phyloP scores from a whole-genome alignment of 306 rosid species.

The Oemleria cerasiformis region DNA sequence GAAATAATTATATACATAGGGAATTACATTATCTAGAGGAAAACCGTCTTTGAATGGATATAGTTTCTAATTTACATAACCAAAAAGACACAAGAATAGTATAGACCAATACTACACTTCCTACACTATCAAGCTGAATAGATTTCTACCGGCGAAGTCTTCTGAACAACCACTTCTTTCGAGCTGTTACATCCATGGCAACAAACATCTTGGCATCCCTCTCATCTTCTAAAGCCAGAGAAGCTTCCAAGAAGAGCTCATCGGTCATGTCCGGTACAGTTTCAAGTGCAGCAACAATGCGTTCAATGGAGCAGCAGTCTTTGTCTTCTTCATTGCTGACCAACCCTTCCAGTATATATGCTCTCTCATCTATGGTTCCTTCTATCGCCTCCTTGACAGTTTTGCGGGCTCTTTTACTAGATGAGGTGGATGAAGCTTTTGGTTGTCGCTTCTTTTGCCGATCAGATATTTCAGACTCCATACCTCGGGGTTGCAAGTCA shows the following conservation, averaged over 20 bases:
- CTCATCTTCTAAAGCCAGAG: constrained; percentile 50
- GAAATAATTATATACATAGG: neutral
- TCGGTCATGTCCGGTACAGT: constrained; percentile 49
- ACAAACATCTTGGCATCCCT: constrained; percentile 51
- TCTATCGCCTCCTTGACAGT: constrained; percentile 19
- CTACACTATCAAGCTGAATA: neutral
- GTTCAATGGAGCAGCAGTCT: constrained; percentile 42
- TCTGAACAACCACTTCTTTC: constrained; percentile 47
- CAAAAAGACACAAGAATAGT: neutral
- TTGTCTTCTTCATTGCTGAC: constrained; percentile 16
- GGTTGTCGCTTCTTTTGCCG: constrained; percentile 34
- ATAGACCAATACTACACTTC: neutral
- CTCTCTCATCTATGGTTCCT: constrained; percentile 25
- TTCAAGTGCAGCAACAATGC: constrained; percentile 54
- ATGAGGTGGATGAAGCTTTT: constrained; percentile 24
- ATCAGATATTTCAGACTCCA: constrained; percentile 17
- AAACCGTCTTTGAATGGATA: too few species aligned
- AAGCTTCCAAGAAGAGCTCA: constrained; percentile 55
- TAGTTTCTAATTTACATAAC: neutral
- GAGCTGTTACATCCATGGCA: constrained; percentile 49
- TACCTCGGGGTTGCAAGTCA: constrained; percentile 28
- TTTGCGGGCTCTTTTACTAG: constrained; percentile 26
- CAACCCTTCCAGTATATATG: neutral
- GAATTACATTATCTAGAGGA: neutral
- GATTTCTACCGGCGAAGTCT: constrained; percentile 32